Evolutionary conservation across 768 basidiomycete species (phyloP), one percentile per base, ranked within the genome.

Genomic region (Tylopilus subfusipes): DNA sequence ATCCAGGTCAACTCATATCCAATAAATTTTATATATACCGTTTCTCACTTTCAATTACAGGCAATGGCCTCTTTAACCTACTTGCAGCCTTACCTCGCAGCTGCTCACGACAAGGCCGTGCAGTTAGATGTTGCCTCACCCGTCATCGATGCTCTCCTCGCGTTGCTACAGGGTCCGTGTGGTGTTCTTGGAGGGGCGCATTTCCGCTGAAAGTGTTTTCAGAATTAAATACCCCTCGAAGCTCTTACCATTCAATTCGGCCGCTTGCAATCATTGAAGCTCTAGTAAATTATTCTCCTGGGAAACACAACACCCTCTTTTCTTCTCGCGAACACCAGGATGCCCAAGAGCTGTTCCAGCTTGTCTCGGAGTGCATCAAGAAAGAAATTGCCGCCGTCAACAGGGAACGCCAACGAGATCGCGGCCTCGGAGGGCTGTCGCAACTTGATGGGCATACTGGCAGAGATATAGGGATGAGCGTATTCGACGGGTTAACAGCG

Each of bases 271-370:
- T 96, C 53, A 88, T 95, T 43, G 70, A 78, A 18, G 87, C 85
- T 4, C 78, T 95, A 29, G 82, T 83, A 18, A 68, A 75, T 21
- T 77, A 80, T 56, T 74, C 79, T 34, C 70, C 76, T 31, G 80
- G 79, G 47, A 80, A 80, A 64, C 68, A 78, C 58, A 79, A 80
- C 60, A 79, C 86, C 0, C 78, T 93, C 12, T 86, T 96, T 70
- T 83, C 84, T 59, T 93, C 93, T 1, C 85, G 92, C 13, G 93
- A 97, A 67, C 96, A 98, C 68, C 96, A 98, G 73, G 96, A 98
- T 68, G 96, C 96, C 5, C 96, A 98, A 66, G 96, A 98, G 67
- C 80, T 98, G n/a, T 98, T 97, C 74, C 88, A 96, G 62, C 84
- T 98, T 30, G 76, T 98, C 10, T 88, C 93, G 1, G 93, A 95